Evolutionary conservation across 192 early-diverging fungal genomes (phyloP).

Genomic region (Coemansia sp.): DNA sequence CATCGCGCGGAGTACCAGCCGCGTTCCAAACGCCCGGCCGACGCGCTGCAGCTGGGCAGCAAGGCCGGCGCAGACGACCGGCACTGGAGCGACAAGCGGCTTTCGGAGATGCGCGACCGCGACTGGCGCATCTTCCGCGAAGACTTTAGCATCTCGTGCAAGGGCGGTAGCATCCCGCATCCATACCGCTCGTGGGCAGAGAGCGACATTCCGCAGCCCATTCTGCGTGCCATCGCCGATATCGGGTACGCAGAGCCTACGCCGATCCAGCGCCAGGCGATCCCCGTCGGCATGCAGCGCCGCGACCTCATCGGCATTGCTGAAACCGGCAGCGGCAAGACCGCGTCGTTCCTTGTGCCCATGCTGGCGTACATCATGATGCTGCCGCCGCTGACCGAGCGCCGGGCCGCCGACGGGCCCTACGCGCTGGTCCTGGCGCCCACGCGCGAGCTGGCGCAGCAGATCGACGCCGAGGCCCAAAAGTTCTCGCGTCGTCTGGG

Average conservation of each 20-base stretch:
- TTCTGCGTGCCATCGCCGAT: constrained; percentile 73
- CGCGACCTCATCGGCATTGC: constrained; percentile 86
- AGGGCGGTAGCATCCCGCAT: constrained; percentile 86
- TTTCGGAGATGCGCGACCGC: constrained; percentile 89
- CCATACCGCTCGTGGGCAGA: constrained; percentile 90
- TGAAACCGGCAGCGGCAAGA: constrained; percentile 94
- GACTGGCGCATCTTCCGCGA: constrained; percentile 99
- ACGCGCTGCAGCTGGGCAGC: background rate
- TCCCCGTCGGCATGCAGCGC: constrained; percentile 92
- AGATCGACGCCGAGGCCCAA: constrained; percentile 89
- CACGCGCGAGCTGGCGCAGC: constrained; percentile 95
- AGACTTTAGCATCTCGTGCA: constrained; percentile 93
- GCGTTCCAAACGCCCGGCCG: background rate
- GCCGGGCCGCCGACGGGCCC: constrained; percentile 80
- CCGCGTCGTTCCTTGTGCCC: constrained; percentile 92
- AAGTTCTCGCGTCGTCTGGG: constrained; percentile 88
- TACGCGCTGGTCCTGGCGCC: constrained; percentile 94
- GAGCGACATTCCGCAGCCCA: constrained; percentile 62
- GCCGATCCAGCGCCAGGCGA: constrained; percentile 95
- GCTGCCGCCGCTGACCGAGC: constrained; percentile 71
- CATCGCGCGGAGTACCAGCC: background rate
- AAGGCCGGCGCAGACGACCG: constrained; percentile 66
- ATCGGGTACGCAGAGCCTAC: constrained; percentile 94
- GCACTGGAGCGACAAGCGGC: constrained; percentile 91
- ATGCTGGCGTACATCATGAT: constrained; percentile 88